Base-by-base conservation (phyloP, 2,329 filamentous ascomycete species). In the Elsinoe arachidis region DNA sequence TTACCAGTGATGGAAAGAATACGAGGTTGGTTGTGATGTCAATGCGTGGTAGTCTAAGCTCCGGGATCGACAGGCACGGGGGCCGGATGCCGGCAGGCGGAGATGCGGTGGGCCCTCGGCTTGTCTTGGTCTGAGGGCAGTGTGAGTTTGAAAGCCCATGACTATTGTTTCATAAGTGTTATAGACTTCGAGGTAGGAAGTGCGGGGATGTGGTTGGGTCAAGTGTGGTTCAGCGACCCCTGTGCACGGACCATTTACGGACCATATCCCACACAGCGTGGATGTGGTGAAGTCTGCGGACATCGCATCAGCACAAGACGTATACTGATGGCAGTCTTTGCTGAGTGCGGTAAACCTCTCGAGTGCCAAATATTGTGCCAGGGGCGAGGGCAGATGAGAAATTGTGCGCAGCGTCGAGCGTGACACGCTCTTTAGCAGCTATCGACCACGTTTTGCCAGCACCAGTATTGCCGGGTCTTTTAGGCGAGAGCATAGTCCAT, bases 71-170 rank as follows among this genome's bases (percentile, higher is more conserved):
- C 49, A 53, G 49, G 34, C 49, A 53, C 15, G 17, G 41, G 15
- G 33, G 12, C 34, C 26, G 33, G 26, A 26, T 39, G 33, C 49
- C 49, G 49, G 35, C 49, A 39, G 19, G 35, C 26, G n/a, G 15
- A 53, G 33, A 37, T 46, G 41, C 33, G 26, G 49, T 53, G 49
- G 34, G 38, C 17, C 49, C 35, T 53, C 49, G 49, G 49, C 15
- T 53, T 53, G 49, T 53, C 49, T 53, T 53, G 49, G 34, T 53
- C 17, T 53, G 49, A 53, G 35, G 34, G 34, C 33, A 53, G 49
- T 34, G 26, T 26, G 49, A 39, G 49, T 53, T 53, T 53, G 15
- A 34, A 26, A 37, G 49, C n/a, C 10, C 17, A 21, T 15, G 15
- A 53, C 49, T 53, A 53, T 53, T 19, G 49, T 53, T 53, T 53